Percentiles rank a stretch among this genome's conserved stretches.
Conservation (phyloP, 2,329 filamentous ascomycete genomes). For the Clonostachys sp. region DNA sequence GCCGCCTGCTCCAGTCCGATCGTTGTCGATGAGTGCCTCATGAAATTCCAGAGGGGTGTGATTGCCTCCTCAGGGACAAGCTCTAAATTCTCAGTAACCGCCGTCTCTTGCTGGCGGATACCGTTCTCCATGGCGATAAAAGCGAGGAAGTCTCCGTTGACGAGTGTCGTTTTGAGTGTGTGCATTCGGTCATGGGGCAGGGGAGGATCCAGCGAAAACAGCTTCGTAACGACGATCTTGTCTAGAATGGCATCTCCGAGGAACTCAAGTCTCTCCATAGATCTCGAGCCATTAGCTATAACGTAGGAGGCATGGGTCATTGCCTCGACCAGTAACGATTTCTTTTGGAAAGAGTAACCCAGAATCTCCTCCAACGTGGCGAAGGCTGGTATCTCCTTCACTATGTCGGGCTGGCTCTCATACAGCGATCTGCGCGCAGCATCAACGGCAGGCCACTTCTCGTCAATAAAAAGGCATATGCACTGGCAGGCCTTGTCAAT, state of each 20-base stretch:
- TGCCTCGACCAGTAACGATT: slow-evolving; percentile 68
- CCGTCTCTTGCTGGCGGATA: slow-evolving; percentile 12
- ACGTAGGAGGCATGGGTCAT: slow-evolving; percentile 69
- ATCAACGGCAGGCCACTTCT: slow-evolving; percentile 47
- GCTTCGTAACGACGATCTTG: slow-evolving; percentile 61
- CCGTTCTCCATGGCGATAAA: slow-evolving; percentile 60
- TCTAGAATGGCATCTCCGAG: slow-evolving; percentile 85
- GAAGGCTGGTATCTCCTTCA: slow-evolving; percentile 32
- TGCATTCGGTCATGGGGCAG: slow-evolving; percentile 63
- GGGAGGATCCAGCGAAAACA: slow-evolving; percentile 43
- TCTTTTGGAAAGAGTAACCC: slow-evolving; percentile 67
- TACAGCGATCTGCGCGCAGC: slow-evolving; percentile 37
- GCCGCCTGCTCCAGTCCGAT: slow-evolving; percentile 41
- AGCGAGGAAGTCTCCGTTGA: slow-evolving; percentile 76
- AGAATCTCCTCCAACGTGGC: slow-evolving; percentile 58
- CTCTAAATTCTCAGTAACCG: slow-evolving; percentile 6
- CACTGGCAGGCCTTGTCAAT: slow-evolving; percentile 58
- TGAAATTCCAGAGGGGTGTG: slow-evolving; percentile 62
- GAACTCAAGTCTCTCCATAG: slow-evolving; percentile 76
- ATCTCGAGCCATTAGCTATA: slow-evolving; percentile 29
- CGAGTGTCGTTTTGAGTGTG: slow-evolving; percentile 67
- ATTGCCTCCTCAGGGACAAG: slow-evolving; percentile 10
- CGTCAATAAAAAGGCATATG: slow-evolving; percentile 61
- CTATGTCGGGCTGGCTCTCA: slow-evolving; percentile 24
- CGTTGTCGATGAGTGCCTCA: slow-evolving; percentile 51